Evolutionary conservation across 176 grass and related monocot genomes (phyloP).

Genomic region (Saccharum spontaneum): DNA sequence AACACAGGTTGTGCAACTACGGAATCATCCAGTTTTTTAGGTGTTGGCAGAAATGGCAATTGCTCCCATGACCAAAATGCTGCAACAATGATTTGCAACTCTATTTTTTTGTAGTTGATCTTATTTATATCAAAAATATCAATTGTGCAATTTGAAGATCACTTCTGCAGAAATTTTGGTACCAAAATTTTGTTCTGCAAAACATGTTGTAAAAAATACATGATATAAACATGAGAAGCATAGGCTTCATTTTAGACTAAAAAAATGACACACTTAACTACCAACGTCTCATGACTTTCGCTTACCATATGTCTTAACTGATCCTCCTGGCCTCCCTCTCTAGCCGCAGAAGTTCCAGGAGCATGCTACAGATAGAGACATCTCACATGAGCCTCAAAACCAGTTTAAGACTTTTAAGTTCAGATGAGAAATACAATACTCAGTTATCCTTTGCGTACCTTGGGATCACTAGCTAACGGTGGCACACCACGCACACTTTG

Average conservation of each 20-base stretch:
- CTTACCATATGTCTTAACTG: conserved; percentile 17
- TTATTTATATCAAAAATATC: not conserved
- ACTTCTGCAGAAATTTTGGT: not conserved
- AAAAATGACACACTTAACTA: not conserved
- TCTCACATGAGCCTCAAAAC: conserved; percentile 18
- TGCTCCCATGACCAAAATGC: conserved; percentile 3
- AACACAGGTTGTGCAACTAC: not conserved
- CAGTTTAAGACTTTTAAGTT: not conserved
- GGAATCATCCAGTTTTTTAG: not conserved
- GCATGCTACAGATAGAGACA: conserved; percentile 26
- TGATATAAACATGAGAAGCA: not conserved
- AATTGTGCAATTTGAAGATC: not conserved
- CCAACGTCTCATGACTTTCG: not conserved
- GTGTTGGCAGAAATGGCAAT: not conserved
- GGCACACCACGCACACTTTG: conserved; percentile 3
- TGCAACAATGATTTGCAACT: conserved; percentile 6
- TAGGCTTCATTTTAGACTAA: not conserved
- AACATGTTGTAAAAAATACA: not conserved
- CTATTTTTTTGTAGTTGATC: not conserved
- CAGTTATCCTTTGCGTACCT: conserved; percentile 16
- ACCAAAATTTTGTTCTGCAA: not conserved
- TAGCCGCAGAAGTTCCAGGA: conserved; percentile 15
- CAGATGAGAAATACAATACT: conserved; percentile 1
- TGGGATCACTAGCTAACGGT: conserved; percentile 9
- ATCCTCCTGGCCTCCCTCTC: conserved; percentile 5